Base-by-base conservation (phyloP, 495 filamentous ascomycete species). In the Xylaria sp. region DNA sequence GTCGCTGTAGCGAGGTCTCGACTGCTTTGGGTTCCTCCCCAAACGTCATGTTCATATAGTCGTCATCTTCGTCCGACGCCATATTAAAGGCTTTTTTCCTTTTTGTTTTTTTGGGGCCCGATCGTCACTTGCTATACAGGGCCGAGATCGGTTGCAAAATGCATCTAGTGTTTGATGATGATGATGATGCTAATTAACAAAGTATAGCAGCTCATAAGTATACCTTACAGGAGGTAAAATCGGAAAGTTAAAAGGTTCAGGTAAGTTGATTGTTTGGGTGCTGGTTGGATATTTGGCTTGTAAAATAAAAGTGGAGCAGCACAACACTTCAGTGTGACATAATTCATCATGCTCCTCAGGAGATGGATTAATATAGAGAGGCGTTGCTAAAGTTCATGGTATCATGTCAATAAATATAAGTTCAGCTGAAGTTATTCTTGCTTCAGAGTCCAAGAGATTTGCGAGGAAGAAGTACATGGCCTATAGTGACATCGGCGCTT, bases 21-120 rank as follows among this genome's bases (percentile, higher is more conserved):
- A 78, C 68, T 19, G 29, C 0, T 73, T 71, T 59, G 24, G 74
- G 55, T 59, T 80, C 76, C 66, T 79, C 63, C 40, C 72, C 75
- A 76, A 91, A 88, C 14, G 84, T 79, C 88, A 91, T 90, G 78
- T 81, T 86, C 88, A 91, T 90, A 82, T 91, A 91, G 76, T 91
- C 89, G 64, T 89, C 87, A 43, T 71, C 69, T 35, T 86, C 87
- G 8, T 87, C 86, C 50, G 74, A 72, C 19, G 68, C 74, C 31
- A 71, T 71, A 19, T 26, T 37, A 6, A 31, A 3, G 35, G 5
- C n/a, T n/a, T n/a, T n/a, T n/a, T n/a, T n/a, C n/a, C n/a, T n/a
- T 37, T 37, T 37, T 37, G 3, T 17, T 35, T 52, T 44, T 9
- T 12, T 37, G 1, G 2, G 24, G 19, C 24, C 55, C 14, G 24